Conservation (phyloP, 129 eudicot genomes). For the Flaveria trinervia region DNA sequence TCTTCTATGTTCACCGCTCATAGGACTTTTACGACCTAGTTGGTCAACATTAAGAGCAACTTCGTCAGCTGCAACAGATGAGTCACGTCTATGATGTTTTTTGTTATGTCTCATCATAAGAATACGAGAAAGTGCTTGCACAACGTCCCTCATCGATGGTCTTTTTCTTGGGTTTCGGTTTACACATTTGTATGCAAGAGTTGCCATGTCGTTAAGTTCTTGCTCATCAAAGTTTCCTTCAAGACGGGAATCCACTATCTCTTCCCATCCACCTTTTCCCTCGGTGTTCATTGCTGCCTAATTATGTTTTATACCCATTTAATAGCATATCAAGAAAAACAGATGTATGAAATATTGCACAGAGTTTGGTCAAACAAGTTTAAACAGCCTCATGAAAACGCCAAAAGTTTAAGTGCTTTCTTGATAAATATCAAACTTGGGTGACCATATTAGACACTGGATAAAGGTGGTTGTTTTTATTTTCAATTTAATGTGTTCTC, state of each 20-base stretch:
- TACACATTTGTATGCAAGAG: constrained; percentile 86
- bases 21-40: constrained; percentile 44
- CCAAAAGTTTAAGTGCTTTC: not conserved
- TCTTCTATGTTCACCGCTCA: constrained; percentile 53
- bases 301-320: not conserved
- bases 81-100: constrained; percentile 51
- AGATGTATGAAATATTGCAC: not conserved
- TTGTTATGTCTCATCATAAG: constrained; percentile 47
- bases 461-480: not conserved
- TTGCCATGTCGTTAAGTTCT: constrained; percentile 76
- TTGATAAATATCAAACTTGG: not conserved
- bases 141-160: constrained; percentile 90
- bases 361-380: not conserved
- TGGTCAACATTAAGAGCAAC: constrained; percentile 58
- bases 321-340: constrained; percentile 1
- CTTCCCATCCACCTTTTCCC: constrained; percentile 92
- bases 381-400: not conserved
- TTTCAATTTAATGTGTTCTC: not conserved
- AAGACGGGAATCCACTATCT: constrained; percentile 79
- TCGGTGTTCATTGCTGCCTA: constrained; percentile 91
- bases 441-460: not conserved
- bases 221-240: constrained; percentile 67
- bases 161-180: constrained; percentile 64
- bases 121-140: constrained; percentile 66
- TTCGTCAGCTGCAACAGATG: constrained; percentile 56